These are phyloP conservation scores for Ottelia alismoides DNA, from an alignment of 106 monocot genomes.

Conservation along the genomic window DNA sequence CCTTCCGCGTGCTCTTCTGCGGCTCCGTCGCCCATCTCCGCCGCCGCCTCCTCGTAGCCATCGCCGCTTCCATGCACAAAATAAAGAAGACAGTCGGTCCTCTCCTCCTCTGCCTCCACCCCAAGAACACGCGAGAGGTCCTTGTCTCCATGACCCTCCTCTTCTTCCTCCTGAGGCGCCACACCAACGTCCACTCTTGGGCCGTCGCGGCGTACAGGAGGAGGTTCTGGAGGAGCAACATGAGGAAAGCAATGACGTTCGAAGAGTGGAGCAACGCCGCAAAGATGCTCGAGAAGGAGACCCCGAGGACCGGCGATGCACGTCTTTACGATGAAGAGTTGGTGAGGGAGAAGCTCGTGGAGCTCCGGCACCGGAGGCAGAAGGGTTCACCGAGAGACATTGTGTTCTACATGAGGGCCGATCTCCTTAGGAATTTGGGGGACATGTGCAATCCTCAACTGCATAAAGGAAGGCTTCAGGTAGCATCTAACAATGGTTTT, in stretches of 20 bases:
- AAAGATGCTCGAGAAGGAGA: conserved; percentile 69
- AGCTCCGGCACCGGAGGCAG: conserved; percentile 48
- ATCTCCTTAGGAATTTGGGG: conserved; percentile 69
- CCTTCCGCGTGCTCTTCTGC: too few species aligned
- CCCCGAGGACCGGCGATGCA: conserved; percentile 20
- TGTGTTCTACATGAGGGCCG: conserved; percentile 65
- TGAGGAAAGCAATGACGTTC: conserved; percentile 55
- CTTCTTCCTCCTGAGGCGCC: conserved; percentile 34
- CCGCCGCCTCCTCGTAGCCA: too few species aligned
- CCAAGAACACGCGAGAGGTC: conserved; percentile 46
- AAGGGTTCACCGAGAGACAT: conserved; percentile 61
- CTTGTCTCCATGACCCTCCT: conserved; percentile 30
- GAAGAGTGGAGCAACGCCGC: conserved; percentile 88
- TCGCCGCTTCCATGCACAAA: too few species aligned
- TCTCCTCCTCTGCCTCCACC: conserved; percentile 36
- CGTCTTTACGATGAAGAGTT: conserved; percentile 75
- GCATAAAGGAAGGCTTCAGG: conserved; percentile 83
- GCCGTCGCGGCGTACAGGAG: conserved; percentile 47
- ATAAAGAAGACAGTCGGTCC: too few species aligned
- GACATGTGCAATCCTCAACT: conserved; percentile 89
- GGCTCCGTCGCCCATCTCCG: too few species aligned
- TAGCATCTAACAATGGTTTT: too few species aligned
- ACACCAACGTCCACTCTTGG: conserved; percentile 28
- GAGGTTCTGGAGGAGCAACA: conserved; percentile 70
- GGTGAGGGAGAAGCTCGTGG: conserved; percentile 52